phyloP scores from a whole-genome alignment of 208 protist genomes.

The Herpetomonas samuelpessoai region DNA sequence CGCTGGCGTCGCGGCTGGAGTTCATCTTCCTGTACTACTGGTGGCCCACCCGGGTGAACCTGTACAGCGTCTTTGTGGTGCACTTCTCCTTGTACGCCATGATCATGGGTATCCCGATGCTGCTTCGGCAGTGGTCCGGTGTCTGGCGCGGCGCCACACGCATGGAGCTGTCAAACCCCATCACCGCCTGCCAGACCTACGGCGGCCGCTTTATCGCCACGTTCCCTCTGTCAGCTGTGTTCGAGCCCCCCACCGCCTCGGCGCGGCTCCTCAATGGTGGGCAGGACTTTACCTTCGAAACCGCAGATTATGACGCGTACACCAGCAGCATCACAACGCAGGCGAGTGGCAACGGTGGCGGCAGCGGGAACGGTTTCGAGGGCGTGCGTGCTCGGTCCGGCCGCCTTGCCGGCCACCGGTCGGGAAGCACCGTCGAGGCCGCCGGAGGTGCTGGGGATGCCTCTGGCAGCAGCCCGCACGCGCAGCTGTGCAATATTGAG shows the following conservation, averaged over 20 bases:
- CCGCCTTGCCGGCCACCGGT: background rate
- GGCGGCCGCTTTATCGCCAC: slow-evolving; percentile 60
- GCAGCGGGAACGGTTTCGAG: no score
- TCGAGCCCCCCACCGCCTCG: background rate
- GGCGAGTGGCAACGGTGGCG: no score
- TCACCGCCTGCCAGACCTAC: slow-evolving; percentile 36
- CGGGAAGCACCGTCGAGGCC: no score
- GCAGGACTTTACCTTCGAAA: background rate
- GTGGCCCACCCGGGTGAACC: slow-evolving; percentile 38
- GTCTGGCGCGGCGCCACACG: slow-evolving; percentile 49
- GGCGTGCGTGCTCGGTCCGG: no score
- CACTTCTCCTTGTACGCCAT: slow-evolving; percentile 28
- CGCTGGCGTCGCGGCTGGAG: slow-evolving; percentile 6
- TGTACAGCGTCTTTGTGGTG: slow-evolving; percentile 54
- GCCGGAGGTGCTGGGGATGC: background rate
- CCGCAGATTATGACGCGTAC: background rate
- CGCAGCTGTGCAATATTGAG: slow-evolving; percentile 4
- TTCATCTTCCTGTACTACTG: slow-evolving; percentile 45
- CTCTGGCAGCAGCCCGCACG: no score
- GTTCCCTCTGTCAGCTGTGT: slow-evolving; percentile 25
- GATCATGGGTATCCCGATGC: slow-evolving; percentile 17
- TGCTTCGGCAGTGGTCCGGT: slow-evolving; percentile 41
- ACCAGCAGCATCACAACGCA: no score
- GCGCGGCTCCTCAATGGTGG: no score
- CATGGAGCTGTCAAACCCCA: slow-evolving; percentile 72